Evolutionary conservation across 2,329 filamentous ascomycete genomes (phyloP), one percentile per base, ranked within the genome.

Genomic region (Cladosporium oxysporum): DNA sequence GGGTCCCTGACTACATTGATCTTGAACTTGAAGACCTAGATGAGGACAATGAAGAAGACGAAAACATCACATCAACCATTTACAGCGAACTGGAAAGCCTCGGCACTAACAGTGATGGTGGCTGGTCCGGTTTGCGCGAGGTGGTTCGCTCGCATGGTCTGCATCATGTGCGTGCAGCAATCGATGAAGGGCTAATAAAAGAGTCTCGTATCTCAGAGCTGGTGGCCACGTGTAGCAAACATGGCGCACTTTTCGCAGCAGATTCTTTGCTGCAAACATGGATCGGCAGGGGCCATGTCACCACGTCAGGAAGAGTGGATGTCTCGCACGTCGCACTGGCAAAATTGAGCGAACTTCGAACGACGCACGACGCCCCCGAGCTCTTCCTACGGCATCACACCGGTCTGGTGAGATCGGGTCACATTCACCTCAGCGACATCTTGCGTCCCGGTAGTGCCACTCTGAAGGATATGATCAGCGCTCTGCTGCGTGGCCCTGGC

Each of bases 101-200:
- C 61, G 78, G 78, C 58, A 72, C 75, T 31, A 65, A 69, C 4
- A 60, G 67, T 16, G 76, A 75, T 16, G 70, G 74, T 29, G 78
- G 77, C 23, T 82, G 80, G 79, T 70, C 73, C 5, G 73, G 74
- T 1, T 74, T 82, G 59, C 77, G 77, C 31, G 74, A 79, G 28
- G 75, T 80, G 1, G 78, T 81, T 5, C 71, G 79, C 31, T 77
- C 79, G 26, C 80, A 82, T 71, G 79, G 74, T 1, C 73, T 81
- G 1, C 71, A 75, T 11, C 64, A 79, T 12, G 29, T 82, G 5
- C 74, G 74, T 52, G 71, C 75, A 61, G 79, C 79, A 8, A 71
- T 82, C 57, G 66, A 68, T 10, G 76, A 79, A 21, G 69, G 70
- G 0, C 64, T 79, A 16, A 68, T 81, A 7, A 65, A 68, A 28